Conservation (phyloP, 169 alveolate species). For the Cytauxzoon felis region DNA sequence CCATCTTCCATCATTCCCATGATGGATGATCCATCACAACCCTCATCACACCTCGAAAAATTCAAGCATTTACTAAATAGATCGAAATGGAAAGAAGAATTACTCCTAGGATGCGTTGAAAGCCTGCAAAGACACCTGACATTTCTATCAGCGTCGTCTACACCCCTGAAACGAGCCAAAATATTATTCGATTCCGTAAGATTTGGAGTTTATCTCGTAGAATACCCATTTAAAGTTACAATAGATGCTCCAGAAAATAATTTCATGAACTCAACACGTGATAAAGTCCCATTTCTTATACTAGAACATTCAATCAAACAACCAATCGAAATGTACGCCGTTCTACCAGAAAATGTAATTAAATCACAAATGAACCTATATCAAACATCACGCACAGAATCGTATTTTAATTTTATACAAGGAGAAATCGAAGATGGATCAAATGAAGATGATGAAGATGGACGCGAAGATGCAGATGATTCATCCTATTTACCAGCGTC, state of each 20-base stretch:
- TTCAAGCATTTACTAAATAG: constrained; percentile 15
- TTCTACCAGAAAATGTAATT: constrained; percentile 11
- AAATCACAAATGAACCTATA: constrained; percentile 20
- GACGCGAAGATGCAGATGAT: background rate
- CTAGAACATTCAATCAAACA: constrained; percentile 20
- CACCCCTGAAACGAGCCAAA: constrained; percentile 30
- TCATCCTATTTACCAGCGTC: background rate
- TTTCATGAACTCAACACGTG: constrained; percentile 1
- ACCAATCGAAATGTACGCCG: background rate
- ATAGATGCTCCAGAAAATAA: background rate
- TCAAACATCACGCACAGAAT: constrained; percentile 30
- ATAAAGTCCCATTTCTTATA: constrained; percentile 21
- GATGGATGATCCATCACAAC: no score
- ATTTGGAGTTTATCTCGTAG: constrained; percentile 14
- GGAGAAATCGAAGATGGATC: background rate
- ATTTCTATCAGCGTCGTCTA: constrained; percentile 24
- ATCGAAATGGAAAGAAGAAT: constrained; percentile 55
- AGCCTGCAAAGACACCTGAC: constrained; percentile 34
- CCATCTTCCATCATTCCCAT: no score
- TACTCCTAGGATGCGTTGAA: constrained; percentile 31
- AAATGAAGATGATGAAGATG: constrained; percentile 32
- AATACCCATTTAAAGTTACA: background rate
- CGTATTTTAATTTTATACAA: constrained; percentile 30
- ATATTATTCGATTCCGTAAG: constrained; percentile 27
- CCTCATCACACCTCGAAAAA: background rate